Evolutionary conservation across 164 flowering plant species (phyloP).

Genomic region (Vitis cinerea): DNA sequence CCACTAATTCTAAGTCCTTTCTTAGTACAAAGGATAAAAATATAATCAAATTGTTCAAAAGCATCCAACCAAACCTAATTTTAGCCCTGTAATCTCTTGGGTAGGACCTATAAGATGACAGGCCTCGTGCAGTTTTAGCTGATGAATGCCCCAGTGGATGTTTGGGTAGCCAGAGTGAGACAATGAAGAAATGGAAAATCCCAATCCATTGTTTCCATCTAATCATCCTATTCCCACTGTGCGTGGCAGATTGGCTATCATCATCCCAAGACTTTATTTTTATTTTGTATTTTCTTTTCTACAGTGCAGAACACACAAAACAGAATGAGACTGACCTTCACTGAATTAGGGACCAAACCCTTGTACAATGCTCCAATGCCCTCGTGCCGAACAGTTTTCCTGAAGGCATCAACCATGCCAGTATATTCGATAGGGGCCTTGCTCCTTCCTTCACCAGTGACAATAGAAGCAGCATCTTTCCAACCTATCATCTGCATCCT

Average conservation of each 20-base stretch:
- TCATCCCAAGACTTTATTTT: no score
- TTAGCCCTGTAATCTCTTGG: neutral
- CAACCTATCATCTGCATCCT: conserved; percentile 99
- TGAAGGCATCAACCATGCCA: conserved; percentile 96
- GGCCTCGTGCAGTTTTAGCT: no score
- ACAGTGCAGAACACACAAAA: neutral
- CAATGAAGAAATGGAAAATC: no score
- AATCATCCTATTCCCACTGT: no score
- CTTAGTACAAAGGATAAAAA: neutral
- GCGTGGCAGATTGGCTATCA: no score
- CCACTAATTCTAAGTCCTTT: neutral
- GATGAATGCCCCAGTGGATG: no score
- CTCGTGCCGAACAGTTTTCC: conserved; percentile 86
- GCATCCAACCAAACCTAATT: neutral
- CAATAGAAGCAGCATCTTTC: conserved; percentile 82
- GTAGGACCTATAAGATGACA: neutral
- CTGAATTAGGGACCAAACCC: conserved; percentile 97
- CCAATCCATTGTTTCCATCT: no score
- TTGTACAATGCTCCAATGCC: conserved; percentile 93
- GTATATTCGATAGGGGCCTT: conserved; percentile 64
- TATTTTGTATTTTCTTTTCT: no score
- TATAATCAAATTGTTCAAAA: neutral
- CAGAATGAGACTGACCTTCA: conserved; percentile 61
- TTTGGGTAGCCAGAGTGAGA: no score
- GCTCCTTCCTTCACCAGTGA: conserved; percentile 76